Conservation (phyloP, 257 asterid species). For the Anisodus tanguticus region DNA sequence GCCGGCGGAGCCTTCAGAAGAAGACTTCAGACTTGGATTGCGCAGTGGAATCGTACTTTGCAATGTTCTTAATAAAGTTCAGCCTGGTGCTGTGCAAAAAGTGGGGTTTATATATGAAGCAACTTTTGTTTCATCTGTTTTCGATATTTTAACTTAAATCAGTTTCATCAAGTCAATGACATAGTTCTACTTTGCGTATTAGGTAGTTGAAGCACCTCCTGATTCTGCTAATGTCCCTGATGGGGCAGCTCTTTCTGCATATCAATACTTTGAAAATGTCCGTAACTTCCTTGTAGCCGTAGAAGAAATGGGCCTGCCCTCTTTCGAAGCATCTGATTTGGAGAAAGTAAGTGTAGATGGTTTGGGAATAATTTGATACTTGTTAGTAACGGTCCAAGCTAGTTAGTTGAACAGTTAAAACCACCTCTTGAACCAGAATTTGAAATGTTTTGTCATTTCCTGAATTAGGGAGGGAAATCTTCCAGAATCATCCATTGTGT, state of each 20-base stretch:
- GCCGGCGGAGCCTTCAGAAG: conserved; percentile 95
- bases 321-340: conserved; percentile 88
- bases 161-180: conserved; percentile 23
- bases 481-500: conserved; percentile 79
- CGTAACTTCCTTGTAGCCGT: conserved; percentile 78
- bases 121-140: background rate
- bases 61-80: conserved; percentile 82
- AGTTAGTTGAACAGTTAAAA: background rate
- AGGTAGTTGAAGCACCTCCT: conserved; percentile 80
- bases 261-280: conserved; percentile 83
- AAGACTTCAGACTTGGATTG: conserved; percentile 80
- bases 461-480: conserved; percentile 76
- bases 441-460: conserved; percentile 17
- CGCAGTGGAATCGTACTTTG: conserved; percentile 92
- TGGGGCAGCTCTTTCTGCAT: conserved; percentile 86
- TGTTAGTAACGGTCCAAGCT: conserved; percentile 10
- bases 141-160: background rate
- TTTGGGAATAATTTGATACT: background rate
- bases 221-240: conserved; percentile 64
- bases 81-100: conserved; percentile 77
- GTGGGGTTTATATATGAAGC: conserved; percentile 46
- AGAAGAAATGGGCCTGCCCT: conserved; percentile 79
- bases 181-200: conserved; percentile 31
- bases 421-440: background rate
- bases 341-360: conserved; percentile 59